Conservation (phyloP, 306 rosid species). For the Rosa multiflora region DNA sequence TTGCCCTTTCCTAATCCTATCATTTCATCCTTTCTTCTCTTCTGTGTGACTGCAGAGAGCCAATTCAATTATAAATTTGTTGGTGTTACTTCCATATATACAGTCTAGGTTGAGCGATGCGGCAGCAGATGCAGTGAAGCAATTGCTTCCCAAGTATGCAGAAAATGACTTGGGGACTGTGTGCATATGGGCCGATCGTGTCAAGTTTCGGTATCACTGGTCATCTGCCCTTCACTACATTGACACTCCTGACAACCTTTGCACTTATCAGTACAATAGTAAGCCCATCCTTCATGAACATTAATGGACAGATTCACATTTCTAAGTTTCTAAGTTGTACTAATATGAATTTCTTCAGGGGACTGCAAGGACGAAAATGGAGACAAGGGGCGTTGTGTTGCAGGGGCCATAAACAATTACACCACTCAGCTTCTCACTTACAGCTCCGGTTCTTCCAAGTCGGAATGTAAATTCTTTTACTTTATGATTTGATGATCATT, state of each 20-base stretch:
- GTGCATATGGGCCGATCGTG: constrained; percentile 77
- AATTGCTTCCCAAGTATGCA: constrained; percentile 58
- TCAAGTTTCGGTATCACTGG: constrained; percentile 57
- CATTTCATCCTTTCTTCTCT: neutral
- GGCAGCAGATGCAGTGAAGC: constrained; percentile 60
- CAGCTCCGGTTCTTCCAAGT: constrained; percentile 18
- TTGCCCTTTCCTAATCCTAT: neutral
- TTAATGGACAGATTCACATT: neutral
- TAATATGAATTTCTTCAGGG: constrained; percentile 36
- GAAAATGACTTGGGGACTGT: constrained; percentile 50
- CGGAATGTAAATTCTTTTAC: constrained; percentile 36
- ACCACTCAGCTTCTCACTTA: constrained; percentile 62
- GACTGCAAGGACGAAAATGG: constrained; percentile 72
- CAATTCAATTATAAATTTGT: neutral
- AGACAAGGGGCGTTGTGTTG: constrained; percentile 59
- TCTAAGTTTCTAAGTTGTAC: neutral
- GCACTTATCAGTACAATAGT: constrained; percentile 56
- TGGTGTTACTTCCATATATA: neutral
- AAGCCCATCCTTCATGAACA: constrained; percentile 16
- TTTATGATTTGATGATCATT: neutral
- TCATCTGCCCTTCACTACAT: constrained; percentile 75
- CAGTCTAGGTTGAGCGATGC: constrained; percentile 53
- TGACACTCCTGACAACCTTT: constrained; percentile 65
- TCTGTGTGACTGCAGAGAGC: neutral
- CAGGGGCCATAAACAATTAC: constrained; percentile 69